Evolutionary conservation across 116 monocot species (phyloP).

Genomic region (Posidonia oceanica): DNA sequence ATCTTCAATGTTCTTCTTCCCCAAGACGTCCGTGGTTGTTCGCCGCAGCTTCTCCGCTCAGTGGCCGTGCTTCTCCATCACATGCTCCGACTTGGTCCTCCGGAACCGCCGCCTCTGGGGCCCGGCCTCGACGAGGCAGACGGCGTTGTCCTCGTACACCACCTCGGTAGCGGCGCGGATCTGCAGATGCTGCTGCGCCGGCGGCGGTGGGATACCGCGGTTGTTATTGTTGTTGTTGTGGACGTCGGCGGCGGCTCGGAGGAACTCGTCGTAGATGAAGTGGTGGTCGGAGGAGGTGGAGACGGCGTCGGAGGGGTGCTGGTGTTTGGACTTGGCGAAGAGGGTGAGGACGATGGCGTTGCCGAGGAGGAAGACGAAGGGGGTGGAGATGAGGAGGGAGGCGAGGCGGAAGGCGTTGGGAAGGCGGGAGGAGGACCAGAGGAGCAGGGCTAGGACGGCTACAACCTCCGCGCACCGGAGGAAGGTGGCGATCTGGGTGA

Average conservation of each 20-base stretch:
- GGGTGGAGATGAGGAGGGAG: constrained; percentile 12
- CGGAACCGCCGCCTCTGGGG: background rate
- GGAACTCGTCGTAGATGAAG: background rate
- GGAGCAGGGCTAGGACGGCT: constrained; percentile 9
- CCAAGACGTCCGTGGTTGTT: background rate
- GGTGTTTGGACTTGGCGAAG: constrained; percentile 15
- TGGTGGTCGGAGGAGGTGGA: background rate
- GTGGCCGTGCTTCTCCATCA: background rate
- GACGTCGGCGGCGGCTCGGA: background rate
- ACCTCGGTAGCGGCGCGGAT: too few relatives aligned
- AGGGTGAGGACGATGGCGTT: constrained; percentile 25
- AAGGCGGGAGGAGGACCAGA: constrained; percentile 13
- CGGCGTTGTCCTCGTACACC: too few relatives aligned
- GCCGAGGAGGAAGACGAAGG: constrained; percentile 25
- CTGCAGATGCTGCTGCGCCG: too few relatives aligned
- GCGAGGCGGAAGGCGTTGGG: constrained; percentile 5
- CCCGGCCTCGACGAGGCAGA: background rate
- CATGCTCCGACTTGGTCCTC: constrained; percentile 10
- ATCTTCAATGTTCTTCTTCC: background rate
- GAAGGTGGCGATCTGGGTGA: constrained; percentile 5
- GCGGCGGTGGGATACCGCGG: too few relatives aligned
- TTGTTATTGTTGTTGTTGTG: background rate
- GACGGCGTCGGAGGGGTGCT: background rate
- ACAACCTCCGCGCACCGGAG: constrained; percentile 12
- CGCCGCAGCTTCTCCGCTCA: constrained; percentile 5